A percentile compares a stretch with the other conserved stretches of the same genome.
Conservation (phyloP, 331 rosid species). For the Rhamnella rubrinervis region DNA sequence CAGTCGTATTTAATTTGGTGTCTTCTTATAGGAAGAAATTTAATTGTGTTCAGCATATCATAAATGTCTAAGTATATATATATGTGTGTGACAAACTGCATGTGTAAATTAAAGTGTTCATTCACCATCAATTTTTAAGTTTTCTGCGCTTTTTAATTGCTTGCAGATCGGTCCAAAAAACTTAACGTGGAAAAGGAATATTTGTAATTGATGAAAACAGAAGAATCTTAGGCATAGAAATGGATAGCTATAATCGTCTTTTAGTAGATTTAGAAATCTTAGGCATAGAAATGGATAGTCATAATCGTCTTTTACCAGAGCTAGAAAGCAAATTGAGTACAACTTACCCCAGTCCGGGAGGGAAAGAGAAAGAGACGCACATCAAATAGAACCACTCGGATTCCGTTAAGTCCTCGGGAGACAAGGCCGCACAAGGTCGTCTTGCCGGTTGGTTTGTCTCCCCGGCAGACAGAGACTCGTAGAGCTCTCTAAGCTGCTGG, state of each 20-base stretch:
- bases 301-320: neutral
- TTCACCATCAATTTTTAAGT: constrained; percentile 2
- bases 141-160: neutral
- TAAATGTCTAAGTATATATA: neutral
- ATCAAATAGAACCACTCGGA: constrained; percentile 98
- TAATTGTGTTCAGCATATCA: neutral
- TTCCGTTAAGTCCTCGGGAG: constrained; percentile 95
- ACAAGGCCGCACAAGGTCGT: constrained; percentile 81
- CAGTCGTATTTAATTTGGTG: neutral
- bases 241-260: too few species aligned
- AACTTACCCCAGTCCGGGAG: constrained; percentile 86
- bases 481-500: constrained; percentile 95
- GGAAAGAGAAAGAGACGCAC: constrained; percentile 92
- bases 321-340: neutral
- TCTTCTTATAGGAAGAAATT: neutral
- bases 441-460: constrained; percentile 74
- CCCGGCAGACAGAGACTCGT: constrained; percentile 70
- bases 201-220: too few species aligned
- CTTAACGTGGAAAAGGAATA: neutral
- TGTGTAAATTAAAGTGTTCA: neutral
- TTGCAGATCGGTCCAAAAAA: neutral
- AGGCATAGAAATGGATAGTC: neutral
- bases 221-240: too few species aligned
- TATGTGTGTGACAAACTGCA: neutral
- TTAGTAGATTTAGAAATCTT: too few species aligned